phyloP scores from a whole-genome alignment of 2,329 filamentous ascomycete genomes.

The Talaromyces amestolkiae region DNA sequence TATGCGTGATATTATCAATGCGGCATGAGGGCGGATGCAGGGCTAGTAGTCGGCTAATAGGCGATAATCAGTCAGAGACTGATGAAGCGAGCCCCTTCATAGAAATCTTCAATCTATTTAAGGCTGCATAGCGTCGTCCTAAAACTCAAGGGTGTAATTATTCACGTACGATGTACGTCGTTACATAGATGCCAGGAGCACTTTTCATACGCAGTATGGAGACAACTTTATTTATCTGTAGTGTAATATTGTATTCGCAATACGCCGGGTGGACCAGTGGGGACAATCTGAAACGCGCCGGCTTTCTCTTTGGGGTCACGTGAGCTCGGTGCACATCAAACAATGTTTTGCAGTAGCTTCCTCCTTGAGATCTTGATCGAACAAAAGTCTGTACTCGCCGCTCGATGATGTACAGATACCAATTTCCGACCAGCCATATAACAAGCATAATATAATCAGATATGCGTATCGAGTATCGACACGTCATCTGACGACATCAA shows the following conservation, averaged over 20 bases:
- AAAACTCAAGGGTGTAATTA: not conserved
- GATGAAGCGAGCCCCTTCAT: constrained; percentile 4
- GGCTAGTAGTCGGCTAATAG: not conserved
- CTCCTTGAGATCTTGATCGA: constrained; percentile 1
- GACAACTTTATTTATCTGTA: not conserved
- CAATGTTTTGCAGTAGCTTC: constrained; percentile 6
- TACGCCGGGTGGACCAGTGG: not conserved
- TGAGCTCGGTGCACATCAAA: not conserved
- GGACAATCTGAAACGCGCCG: not conserved
- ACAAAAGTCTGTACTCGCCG: not conserved
- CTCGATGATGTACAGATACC: not conserved
- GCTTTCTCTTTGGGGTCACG: not conserved
- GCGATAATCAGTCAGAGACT: not conserved
- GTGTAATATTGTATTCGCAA: not conserved
- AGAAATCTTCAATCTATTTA: not conserved
- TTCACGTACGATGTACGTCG: not conserved
- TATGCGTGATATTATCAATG: not conserved
- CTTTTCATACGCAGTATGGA: not conserved
- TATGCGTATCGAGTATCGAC: not conserved
- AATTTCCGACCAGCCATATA: not conserved
- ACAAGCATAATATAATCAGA: not conserved
- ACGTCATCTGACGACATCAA: not conserved
- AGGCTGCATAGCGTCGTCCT: not conserved
- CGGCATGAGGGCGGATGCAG: not conserved
- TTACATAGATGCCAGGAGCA: not conserved